Evolutionary conservation across 2,329 filamentous ascomycete genomes (phyloP).

Genomic region (Clarireedia sp.): DNA sequence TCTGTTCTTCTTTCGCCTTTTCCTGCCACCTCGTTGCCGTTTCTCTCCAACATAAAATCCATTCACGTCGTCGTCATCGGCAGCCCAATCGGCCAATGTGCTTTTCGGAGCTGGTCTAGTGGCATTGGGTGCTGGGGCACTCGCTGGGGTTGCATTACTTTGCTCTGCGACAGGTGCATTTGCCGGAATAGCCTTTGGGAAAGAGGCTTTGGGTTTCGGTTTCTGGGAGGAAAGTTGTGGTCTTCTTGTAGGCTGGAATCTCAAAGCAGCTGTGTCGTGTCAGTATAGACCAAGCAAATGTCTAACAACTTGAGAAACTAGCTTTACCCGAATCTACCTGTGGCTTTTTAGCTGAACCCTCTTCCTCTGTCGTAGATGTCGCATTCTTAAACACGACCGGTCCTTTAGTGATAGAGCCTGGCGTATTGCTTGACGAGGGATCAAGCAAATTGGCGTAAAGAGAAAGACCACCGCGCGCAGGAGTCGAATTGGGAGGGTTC

Average conservation of each 20-base stretch:
- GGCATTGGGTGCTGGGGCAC: conserved; percentile 26
- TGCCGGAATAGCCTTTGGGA: conserved; percentile 39
- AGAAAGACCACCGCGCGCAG: conserved; percentile 49
- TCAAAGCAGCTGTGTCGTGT: conserved; percentile 51
- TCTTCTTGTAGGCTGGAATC: conserved; percentile 80
- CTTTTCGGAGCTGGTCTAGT: conserved; percentile 48
- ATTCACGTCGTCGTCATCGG: conserved; percentile 71
- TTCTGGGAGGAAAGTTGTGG: conserved; percentile 55
- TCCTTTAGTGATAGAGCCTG: conserved; percentile 62
- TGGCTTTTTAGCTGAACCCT: conserved; percentile 49
- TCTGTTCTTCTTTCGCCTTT: conserved; percentile 63
- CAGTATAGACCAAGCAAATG: conserved; percentile 35
- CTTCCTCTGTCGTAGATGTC: conserved; percentile 36
- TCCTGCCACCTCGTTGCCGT: conserved; percentile 61
- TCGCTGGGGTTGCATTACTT: conserved; percentile 25
- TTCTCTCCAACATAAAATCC: conserved; percentile 54
- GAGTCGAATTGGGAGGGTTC: conserved; percentile 18
- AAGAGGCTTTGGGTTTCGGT: conserved; percentile 52
- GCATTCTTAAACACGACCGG: conserved; percentile 61
- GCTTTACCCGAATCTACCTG: conserved; percentile 52
- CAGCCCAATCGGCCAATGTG: conserved; percentile 74
- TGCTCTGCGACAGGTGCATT: conserved; percentile 19
- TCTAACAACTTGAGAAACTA: conserved; percentile 27
- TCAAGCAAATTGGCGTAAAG: conserved; percentile 82
- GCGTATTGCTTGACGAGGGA: conserved; percentile 41